phyloP scores from a whole-genome alignment of 306 rosid genomes.

The Prunus mira region DNA sequence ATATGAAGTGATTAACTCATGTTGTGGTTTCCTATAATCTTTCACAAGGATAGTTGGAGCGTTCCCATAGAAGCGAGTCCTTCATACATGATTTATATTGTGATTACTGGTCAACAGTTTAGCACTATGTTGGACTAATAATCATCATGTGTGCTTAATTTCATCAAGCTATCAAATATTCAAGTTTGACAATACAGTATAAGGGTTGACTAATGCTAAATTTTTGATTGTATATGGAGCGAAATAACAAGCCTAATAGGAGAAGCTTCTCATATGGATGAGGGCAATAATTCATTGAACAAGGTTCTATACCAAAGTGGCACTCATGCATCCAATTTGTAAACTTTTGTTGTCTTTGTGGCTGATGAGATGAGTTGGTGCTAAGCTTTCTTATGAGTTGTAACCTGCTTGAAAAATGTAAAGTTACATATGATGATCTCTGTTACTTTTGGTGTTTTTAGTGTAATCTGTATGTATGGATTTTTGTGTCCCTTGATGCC shows the following conservation, averaged over 20 bases:
- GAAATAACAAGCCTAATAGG: not conserved
- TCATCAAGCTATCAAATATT: not conserved
- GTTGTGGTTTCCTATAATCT: not conserved
- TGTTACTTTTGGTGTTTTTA: not conserved
- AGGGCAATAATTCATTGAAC: not conserved
- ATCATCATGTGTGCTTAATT: not conserved
- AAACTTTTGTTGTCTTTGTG: not conserved
- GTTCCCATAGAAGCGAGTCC: not conserved
- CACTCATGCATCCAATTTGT: not conserved
- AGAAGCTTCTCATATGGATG: not conserved
- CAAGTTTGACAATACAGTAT: not conserved
- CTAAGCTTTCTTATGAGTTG: constrained; percentile 4
- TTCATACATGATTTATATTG: not conserved
- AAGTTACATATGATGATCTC: not conserved
- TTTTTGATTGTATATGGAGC: not conserved
- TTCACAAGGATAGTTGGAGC: not conserved
- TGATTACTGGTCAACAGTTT: not conserved
- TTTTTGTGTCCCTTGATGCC: not conserved
- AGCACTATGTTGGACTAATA: not conserved
- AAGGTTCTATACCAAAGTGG: not conserved
- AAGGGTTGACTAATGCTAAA: not conserved
- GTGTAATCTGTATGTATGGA: not conserved
- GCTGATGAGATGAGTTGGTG: not conserved
- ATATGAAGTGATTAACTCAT: not conserved
- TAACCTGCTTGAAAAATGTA: not conserved